Conservation (phyloP, 768 basidiomycete species). For the Suillus variegatus region DNA sequence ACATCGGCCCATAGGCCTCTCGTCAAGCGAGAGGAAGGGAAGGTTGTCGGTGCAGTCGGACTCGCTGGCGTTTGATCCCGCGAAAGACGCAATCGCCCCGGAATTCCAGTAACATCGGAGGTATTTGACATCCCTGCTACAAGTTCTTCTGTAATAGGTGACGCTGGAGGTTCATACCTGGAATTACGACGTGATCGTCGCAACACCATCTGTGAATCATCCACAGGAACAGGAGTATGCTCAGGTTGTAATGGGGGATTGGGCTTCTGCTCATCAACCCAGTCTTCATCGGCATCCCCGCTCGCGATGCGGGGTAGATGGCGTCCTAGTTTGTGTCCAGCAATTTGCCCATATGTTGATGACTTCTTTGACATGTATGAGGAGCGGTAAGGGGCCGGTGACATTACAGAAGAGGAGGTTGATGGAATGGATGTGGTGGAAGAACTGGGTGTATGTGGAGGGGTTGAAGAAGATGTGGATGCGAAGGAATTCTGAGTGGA, state of each 20-base stretch:
- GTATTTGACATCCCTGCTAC: slow-evolving; percentile 41
- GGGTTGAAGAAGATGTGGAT: not conserved
- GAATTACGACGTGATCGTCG: slow-evolving; percentile 18
- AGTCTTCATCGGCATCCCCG: slow-evolving; percentile 73
- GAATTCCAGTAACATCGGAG: slow-evolving; percentile 76
- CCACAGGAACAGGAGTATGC: slow-evolving; percentile 4
- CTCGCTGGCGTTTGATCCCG: slow-evolving; percentile 58
- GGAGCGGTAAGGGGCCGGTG: slow-evolving; percentile 65
- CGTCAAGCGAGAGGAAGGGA: slow-evolving; percentile 55
- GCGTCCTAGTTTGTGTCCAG: slow-evolving; percentile 65
- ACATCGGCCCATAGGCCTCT: slow-evolving; percentile 87
- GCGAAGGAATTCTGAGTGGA: slow-evolving; percentile 10
- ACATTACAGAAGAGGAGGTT: slow-evolving; percentile 49
- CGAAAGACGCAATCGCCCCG: slow-evolving; percentile 80
- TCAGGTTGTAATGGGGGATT: slow-evolving; percentile 10
- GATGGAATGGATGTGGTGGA: slow-evolving; percentile 14
- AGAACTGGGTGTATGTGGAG: slow-evolving; percentile 7
- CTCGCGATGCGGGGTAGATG: slow-evolving; percentile 94
- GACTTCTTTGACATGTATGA: slow-evolving; percentile 74
- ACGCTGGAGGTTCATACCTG: slow-evolving; percentile 28
- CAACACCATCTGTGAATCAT: slow-evolving; percentile 11
- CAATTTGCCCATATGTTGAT: slow-evolving; percentile 57
- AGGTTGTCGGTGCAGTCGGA: slow-evolving; percentile 60
- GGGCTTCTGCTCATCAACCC: slow-evolving; percentile 25
- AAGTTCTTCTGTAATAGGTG: slow-evolving; percentile 35